phyloP scores from a whole-genome alignment of 2,329 filamentous ascomycete genomes.

The Aspergillus quadricinctus region DNA sequence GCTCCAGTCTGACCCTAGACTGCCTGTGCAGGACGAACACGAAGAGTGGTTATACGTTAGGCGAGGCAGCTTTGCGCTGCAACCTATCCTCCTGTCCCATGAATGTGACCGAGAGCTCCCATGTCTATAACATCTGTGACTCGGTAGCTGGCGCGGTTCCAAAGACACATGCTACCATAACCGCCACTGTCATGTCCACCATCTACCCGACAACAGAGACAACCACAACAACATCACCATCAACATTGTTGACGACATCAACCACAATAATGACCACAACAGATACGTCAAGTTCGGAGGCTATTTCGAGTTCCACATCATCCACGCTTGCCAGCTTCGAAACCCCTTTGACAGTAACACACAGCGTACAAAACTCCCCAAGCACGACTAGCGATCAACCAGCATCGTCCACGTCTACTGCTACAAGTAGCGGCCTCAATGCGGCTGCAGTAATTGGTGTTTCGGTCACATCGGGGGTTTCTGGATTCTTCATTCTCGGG shows the following conservation, averaged over 20 bases:
- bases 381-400: constrained; percentile 4
- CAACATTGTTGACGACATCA: constrained; percentile 1
- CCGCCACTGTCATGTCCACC: constrained; percentile 28
- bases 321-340: constrained; percentile 13
- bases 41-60: constrained; percentile 61
- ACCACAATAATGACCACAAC: constrained; percentile 4
- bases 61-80: constrained; percentile 68
- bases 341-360: constrained; percentile 13
- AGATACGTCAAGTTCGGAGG: background rate
- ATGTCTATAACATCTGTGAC: constrained; percentile 55
- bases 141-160: constrained; percentile 31
- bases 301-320: constrained; percentile 1
- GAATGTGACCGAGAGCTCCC: constrained; percentile 41
- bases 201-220: constrained; percentile 6
- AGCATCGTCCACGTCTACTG: background rate
- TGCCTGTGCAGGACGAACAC: constrained; percentile 63
- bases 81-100: constrained; percentile 55
- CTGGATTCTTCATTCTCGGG: constrained; percentile 31
- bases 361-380: constrained; percentile 1
- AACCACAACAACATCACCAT: constrained; percentile 1
- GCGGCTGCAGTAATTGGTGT: constrained; percentile 33
- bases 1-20: constrained; percentile 51
- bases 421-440: constrained; percentile 17
- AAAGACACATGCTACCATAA: constrained; percentile 34
- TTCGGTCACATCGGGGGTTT: constrained; percentile 33